Evolutionary conservation across 2,329 filamentous ascomycete species (phyloP), one percentile per base, ranked within the genome.

Genomic region (Capronia americana): DNA sequence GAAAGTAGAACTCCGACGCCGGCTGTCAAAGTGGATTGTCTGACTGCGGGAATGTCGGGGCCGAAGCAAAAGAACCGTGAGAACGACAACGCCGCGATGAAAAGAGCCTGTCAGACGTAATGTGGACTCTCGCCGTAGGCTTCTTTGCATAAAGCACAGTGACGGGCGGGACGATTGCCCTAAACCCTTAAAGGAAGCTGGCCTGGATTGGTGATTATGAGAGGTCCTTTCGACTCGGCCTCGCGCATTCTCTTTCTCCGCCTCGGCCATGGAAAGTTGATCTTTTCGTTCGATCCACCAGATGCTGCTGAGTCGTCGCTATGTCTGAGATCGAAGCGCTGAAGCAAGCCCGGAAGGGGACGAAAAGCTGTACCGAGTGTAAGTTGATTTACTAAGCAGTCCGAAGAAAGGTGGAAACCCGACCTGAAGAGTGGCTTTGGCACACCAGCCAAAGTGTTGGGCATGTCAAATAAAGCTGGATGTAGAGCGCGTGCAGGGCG

Each of bases 301-400:
- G 14, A 44, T 44, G 38, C 38, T n/a, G 38, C 38, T 7, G 38
- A 44, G 5, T 20, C 17, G 38, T n/a, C n/a, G 17, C 17, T 6
- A 65, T 65, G 63, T 65, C 63, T 30, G 57, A 65, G 17, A 14
- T 17, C 23, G 57, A 56, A 57, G n/a, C 44, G 20, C 44, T 24
- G 32, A 59, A 48, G 26, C 46, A 34, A 53, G 28, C 56, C 17
- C 67, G 64, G 32, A 69, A 61, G 54, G 58, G 60, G 4, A 61
- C 62, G 2, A 63, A 61, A 44, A 69, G 68, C 63, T 69, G 68
- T 50, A 61, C 57, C 23, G 68, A 69, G 48, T 69, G 68, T 69
- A 56, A 53, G 58, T 38, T 20, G 14, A 44, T n/a, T 44, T 44
- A n/a, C 38, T n/a, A 44, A 44, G 38, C 38, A 8, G 14, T 44